Base-by-base conservation (phyloP, 106 monocot genomes). In the Dioscorea zingiberensis region DNA sequence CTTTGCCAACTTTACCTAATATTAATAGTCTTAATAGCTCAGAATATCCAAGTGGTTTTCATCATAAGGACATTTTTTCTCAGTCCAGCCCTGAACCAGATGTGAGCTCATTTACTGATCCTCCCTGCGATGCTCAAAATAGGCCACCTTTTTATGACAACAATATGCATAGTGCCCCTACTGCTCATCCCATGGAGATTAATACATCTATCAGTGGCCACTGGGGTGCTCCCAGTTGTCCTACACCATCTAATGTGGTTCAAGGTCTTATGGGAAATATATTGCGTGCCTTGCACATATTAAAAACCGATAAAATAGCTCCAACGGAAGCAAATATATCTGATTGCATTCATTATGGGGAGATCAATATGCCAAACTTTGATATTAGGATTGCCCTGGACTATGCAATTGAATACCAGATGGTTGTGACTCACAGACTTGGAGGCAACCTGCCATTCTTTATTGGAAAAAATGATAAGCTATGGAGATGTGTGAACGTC, bases 401-500 rank as follows among this genome's bases (percentile, higher is more conserved):
- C 23, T 59, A 32, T 73, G 84, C 87, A 11, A 30, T 82, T 25
- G 55, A 76, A 46, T 32, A 74, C 32, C 69, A 77, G 23, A 27
- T 47, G 67, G 46, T 92, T 63, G 79, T 74, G 47, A 60, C 69
- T 69, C 79, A 69, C 38, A 71, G 66, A 54, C 27, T 92, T 63
- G 87, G 81, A 60, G 63, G 46, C 32, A 77, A 67, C 28, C 55
- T 68, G 7, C 62, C 78, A 30, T 70, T 76, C 13, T 92, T 71
- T 79, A 60, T 84, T 27, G 69, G 44, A 19, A 92, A 74, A 63
- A 74, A 69, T 55, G 84, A 79, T 28, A 25, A 2, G 0, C 27
- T 92, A 15, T 92, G 91, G 91, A 77, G 69, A 26, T 87, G 91
- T 55, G 72, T 92, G 25, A 87, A 92, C 65, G 46, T 77, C 26